Conservation (phyloP, 306 rosid genomes). For the Dalbergia oliveri region DNA sequence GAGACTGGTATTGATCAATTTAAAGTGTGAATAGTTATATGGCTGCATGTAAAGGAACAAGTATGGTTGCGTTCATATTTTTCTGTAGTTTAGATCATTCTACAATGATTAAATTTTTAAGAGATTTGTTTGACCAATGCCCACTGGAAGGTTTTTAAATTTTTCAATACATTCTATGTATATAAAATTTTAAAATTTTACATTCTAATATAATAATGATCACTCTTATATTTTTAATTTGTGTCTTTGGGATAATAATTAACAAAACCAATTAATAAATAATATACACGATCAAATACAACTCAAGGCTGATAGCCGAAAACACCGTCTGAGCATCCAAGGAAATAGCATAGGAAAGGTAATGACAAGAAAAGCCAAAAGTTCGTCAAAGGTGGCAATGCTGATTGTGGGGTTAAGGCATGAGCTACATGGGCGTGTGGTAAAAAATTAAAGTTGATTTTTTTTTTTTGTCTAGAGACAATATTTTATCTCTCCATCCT, state of each 20-base stretch:
- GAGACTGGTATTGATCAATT: too few relatives aligned
- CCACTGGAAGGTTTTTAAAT: too few relatives aligned
- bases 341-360: slow-evolving; percentile 58
- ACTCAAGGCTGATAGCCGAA: slow-evolving; percentile 11
- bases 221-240: too few relatives aligned
- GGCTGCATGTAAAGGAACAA: background rate
- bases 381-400: slow-evolving; percentile 52
- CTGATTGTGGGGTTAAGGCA: slow-evolving; percentile 40
- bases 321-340: slow-evolving; percentile 64
- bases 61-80: background rate
- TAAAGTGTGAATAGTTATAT: too few relatives aligned
- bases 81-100: background rate
- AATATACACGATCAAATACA: slow-evolving; percentile 9
- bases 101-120: too few relatives aligned
- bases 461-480: slow-evolving; percentile 53
- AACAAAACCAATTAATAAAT: background rate
- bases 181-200: too few relatives aligned
- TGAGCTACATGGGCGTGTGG: slow-evolving; percentile 56
- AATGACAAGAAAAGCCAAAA: slow-evolving; percentile 56
- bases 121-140: too few relatives aligned
- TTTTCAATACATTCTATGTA: too few relatives aligned
- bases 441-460: slow-evolving; percentile 44
- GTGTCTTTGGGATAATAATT: too few relatives aligned
- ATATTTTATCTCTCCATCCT: slow-evolving; percentile 55
- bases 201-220: too few relatives aligned